Evolutionary conservation across 139 green algal species (phyloP), one percentile per base, ranked within the genome.

Genomic region (Volvox africanus): DNA sequence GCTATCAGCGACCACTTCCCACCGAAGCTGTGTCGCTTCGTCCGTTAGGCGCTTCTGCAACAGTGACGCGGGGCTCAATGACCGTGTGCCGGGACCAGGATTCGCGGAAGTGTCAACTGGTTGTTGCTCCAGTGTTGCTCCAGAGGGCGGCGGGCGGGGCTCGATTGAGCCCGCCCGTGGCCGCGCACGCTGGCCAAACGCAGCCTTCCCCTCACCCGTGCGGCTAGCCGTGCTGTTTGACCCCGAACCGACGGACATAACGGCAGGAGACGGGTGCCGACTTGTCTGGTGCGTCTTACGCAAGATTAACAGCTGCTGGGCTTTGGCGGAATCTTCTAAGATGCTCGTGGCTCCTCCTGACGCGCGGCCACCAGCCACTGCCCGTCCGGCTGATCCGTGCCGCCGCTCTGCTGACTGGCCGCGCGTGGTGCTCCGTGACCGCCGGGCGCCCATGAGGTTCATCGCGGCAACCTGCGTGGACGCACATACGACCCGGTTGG

Each of bases 1-100:
- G 85, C 62, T 89, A 71, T 89, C 85, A 44, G 69, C n/a, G 68
- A 89, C 85, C 37, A 89, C 44, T 71, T 89, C 85, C 69, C 35
- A 71, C 0, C 85, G 85, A 44, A 89, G 69, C 85, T 33, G 37
- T n/a, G 44, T 16, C 9, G 69, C 85, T 71, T 89, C 85, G 0
- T 82, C 69, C 16, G 11, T 55, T 44, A 89, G 69, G 35, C 44
- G 69, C 44, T 68, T 44, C 68, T 81, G 67, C 36, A 82, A 30
- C 26, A 1, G 18, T 1, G 13, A 17, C 26, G 28, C 19, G 24
- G 37, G n/a, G 35, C 35, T 35, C 13, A 14, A 2, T 26, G 78
- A 62, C 37, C 36, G 18, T 24, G 36, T 12, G 18, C 36, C 78
- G 21, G 14, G 18, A 35, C 78, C 78, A 22, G 30, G 78, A 35